These are phyloP conservation scores for Fraxinus excelsior DNA, from an alignment of 257 asterid species.

Conservation along the genomic window DNA sequence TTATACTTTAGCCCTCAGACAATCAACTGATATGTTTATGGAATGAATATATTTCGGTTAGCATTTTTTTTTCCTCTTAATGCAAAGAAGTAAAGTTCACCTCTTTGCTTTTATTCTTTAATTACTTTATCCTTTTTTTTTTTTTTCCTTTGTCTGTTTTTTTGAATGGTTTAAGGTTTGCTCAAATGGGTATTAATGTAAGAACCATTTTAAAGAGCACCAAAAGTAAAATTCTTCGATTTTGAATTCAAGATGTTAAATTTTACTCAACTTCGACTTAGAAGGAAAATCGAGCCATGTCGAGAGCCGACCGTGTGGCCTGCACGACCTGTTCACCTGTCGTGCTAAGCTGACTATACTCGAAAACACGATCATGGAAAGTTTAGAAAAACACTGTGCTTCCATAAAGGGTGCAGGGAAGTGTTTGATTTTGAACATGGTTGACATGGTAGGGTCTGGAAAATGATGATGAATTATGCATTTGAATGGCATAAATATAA, in stretches of 20 bases:
- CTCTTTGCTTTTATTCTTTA: not conserved
- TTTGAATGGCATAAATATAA: constrained; percentile 28
- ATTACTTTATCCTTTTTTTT: not conserved
- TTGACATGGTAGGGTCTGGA: constrained; percentile 31
- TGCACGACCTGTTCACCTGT: too few relatives aligned
- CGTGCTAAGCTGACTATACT: too few relatives aligned
- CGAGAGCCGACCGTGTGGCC: not conserved
- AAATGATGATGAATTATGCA: constrained; percentile 33
- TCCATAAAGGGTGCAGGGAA: not conserved
- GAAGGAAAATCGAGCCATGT: not conserved
- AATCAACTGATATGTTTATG: not conserved
- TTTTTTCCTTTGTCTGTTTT: not conserved
- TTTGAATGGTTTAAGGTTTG: not conserved
- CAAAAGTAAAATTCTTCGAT: not conserved
- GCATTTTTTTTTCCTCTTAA: too few relatives aligned
- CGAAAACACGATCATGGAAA: not conserved
- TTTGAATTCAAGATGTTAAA: not conserved
- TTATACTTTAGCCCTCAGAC: not conserved
- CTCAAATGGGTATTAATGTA: not conserved
- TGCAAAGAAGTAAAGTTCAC: not conserved
- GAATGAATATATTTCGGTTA: too few relatives aligned
- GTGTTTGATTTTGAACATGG: constrained; percentile 20
- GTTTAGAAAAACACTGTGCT: constrained; percentile 4
- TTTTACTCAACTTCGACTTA: not conserved
- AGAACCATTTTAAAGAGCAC: not conserved